Percentiles rank a stretch among this genome's conserved stretches.
phyloP scores from a whole-genome alignment of 805 yeast species.

The Saturnispora halmiae region DNA sequence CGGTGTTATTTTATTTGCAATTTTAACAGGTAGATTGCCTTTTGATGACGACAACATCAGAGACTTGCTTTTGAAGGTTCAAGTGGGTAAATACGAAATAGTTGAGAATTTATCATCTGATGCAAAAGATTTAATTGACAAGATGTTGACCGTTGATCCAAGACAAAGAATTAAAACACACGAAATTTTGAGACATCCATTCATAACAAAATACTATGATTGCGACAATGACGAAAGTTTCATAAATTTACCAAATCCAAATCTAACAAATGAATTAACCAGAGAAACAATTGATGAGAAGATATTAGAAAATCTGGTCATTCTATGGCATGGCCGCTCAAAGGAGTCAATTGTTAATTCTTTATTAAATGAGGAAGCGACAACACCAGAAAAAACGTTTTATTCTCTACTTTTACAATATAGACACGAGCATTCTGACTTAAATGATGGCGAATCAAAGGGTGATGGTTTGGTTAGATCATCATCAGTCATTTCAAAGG shows the following conservation, averaged over 20 bases:
- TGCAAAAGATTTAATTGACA: constrained; percentile 76
- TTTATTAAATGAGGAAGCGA: constrained; percentile 21
- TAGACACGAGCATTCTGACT: constrained; percentile 28
- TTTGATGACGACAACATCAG: constrained; percentile 95
- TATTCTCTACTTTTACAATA: constrained; percentile 30
- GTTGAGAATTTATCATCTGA: constrained; percentile 72
- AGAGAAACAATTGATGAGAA: constrained; percentile 41
- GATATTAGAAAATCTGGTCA: constrained; percentile 45
- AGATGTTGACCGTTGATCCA: constrained; percentile 81
- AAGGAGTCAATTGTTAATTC: constrained; percentile 27
- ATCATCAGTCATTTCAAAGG: constrained; percentile 26
- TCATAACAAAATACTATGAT: constrained; percentile 64
- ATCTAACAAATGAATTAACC: constrained; percentile 38
- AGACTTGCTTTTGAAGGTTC: constrained; percentile 78
- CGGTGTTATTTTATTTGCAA: constrained; percentile 89
- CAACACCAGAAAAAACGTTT: constrained; percentile 31
- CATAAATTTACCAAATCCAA: constrained; percentile 42
- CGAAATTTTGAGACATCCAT: constrained; percentile 72
- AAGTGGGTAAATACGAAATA: constrained; percentile 78
- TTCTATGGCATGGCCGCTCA: constrained; percentile 50
- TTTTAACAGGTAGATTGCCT: constrained; percentile 90
- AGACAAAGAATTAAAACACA: constrained; percentile 66
- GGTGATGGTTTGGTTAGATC: constrained; percentile 21
- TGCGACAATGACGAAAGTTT: constrained; percentile 28
- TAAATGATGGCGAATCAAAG: constrained; percentile 10